Base-by-base conservation (phyloP, 2,329 filamentous ascomycete genomes). In the Pyrenophora tritici-repentis region DNA sequence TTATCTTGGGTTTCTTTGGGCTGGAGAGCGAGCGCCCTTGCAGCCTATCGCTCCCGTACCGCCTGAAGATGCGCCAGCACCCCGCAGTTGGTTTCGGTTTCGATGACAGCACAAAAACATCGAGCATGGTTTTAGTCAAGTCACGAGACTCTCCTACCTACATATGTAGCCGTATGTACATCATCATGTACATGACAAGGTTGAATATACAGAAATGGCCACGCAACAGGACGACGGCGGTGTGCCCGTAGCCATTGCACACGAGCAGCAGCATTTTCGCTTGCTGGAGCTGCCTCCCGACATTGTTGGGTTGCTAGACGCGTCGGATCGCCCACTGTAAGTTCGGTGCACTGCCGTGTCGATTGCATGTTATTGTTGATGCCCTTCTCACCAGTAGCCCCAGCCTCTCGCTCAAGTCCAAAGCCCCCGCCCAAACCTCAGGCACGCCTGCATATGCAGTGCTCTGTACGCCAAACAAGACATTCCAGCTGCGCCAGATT, bases 401-500 rank as follows among this genome's bases (percentile, higher is more conserved):
- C 55, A 75, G 72, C 26, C 70, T 75, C 32, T 68, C 62, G 39
- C 67, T 74, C 48, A 74, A 74, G 36, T 75, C 71, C 29, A 61
- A 55, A 43, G 57, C 62, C 45, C 44, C 64, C 33, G 55, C 64
- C n/a, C 42, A 51, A 55, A 22, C 47, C 61, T 3, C 18, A 20
- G 18, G 18, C 18, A 20, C 18, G 18, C 31, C 68, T 73, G 56
- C 70, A 73, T 66, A 76, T 79, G 80, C 82, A 24, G 83, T 86
- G 53, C 75, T 87, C 52, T 87, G 84, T 72, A 86, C 83, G 2
- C 73, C 76, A 8, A 75, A 75, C 46, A 76, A 80, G 58, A 84
- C 83, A 9, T 87, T 81, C 73, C 78, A 80, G 51, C 72, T 87
- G 43, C 83, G 83, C 59, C 84, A 87, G 68, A 84, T 87, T 44